These are phyloP conservation scores for Juncus effusus DNA, from an alignment of 176 grass and related monocot genomes.

Conservation along the genomic window DNA sequence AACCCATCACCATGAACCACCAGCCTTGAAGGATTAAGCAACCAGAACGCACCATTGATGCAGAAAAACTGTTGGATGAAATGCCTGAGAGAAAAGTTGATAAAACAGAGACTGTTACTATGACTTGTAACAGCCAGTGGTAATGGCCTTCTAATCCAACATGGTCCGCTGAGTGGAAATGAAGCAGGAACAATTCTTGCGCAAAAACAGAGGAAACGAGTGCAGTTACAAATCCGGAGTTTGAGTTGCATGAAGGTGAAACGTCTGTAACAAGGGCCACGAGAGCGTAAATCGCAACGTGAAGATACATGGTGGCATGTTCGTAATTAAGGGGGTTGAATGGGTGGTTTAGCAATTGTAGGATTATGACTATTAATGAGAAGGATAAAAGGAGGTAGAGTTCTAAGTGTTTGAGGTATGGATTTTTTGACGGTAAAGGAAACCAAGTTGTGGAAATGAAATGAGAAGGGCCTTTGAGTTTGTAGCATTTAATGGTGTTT, in stretches of 20 bases:
- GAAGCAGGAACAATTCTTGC: constrained; percentile 69
- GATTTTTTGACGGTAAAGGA: constrained; percentile 38
- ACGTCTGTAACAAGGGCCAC: constrained; percentile 50
- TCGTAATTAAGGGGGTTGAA: constrained; percentile 56
- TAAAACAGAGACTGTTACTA: constrained; percentile 28
- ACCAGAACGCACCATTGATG: constrained; percentile 45
- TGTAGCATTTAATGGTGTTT: constrained; percentile 60
- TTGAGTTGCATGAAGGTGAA: constrained; percentile 4
- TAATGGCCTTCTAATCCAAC: constrained; percentile 71
- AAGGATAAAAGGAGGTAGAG: constrained; percentile 76
- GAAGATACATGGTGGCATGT: constrained; percentile 91
- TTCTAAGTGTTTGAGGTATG: constrained; percentile 47
- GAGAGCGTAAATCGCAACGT: constrained; percentile 56
- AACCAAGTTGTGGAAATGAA: constrained; percentile 74
- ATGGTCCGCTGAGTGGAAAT: constrained; percentile 71
- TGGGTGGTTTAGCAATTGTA: constrained; percentile 57
- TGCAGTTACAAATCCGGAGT: constrained; percentile 39
- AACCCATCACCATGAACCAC: constrained; percentile 77
- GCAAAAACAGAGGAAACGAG: constrained; percentile 71
- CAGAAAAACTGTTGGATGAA: constrained; percentile 40
- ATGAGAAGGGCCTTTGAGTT: constrained; percentile 51
- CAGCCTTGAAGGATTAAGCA: constrained; percentile 63
- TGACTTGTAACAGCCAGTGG: constrained; percentile 83
- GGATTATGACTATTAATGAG: constrained; percentile 45
- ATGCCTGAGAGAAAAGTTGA: constrained; percentile 33